Percentiles rank a stretch among this genome's conserved stretches.
Conservation (phyloP, 352 stramenopile genomes). For the Pythium phragmitis region DNA sequence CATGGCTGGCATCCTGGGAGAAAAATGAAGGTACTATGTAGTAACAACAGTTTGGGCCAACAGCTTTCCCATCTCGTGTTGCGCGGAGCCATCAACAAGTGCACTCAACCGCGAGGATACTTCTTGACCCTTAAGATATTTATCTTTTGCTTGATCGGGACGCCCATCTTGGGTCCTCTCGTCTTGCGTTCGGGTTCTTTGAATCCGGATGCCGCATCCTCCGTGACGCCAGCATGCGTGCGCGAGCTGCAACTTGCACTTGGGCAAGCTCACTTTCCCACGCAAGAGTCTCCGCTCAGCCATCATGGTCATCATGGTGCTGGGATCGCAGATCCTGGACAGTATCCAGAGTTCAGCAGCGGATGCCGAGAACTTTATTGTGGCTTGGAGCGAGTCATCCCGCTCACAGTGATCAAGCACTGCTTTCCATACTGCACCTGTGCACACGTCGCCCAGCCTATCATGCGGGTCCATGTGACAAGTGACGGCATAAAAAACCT, state of each 20-base stretch:
- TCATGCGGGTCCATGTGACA: neutral
- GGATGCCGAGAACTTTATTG: neutral
- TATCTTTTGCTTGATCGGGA: no score
- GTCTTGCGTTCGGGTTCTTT: neutral
- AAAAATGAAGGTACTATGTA: no score
- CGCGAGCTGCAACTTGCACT: slow-evolving; percentile 3
- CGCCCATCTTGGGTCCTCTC: neutral
- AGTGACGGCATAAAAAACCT: slow-evolving; percentile 11
- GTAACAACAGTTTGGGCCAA: no score
- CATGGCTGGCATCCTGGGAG: no score
- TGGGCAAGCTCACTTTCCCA: neutral
- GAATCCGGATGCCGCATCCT: neutral
- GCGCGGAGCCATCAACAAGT: no score
- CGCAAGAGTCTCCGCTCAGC: neutral
- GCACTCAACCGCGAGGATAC: no score
- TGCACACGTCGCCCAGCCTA: neutral
- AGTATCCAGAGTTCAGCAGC: neutral
- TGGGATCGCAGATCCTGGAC: neutral
- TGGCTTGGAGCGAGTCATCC: neutral
- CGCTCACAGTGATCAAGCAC: neutral
- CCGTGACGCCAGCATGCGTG: neutral
- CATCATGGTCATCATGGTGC: neutral
- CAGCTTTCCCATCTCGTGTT: no score
- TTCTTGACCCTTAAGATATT: no score
- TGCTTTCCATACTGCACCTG: no score